These are phyloP conservation scores for Mortierella sp. DNA, from an alignment of 371 early-diverging fungal genomes.

Conservation along the genomic window DNA sequence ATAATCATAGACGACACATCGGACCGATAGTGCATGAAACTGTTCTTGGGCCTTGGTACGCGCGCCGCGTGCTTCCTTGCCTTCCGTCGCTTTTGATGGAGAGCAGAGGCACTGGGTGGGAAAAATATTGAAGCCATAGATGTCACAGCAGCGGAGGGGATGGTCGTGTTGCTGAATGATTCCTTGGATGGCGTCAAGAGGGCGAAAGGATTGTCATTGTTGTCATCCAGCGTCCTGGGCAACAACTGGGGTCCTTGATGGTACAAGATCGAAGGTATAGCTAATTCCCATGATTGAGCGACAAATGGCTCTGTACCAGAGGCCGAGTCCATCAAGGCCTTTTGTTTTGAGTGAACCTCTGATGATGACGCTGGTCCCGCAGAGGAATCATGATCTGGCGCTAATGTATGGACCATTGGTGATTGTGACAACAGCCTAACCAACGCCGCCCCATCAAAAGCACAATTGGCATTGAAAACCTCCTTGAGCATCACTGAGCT, in stretches of 20 bases:
- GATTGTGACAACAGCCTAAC: constrained; percentile 6
- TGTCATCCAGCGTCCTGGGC: no score
- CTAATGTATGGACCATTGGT: background rate
- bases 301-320: no score
- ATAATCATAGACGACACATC: constrained; percentile 38
- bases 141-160: background rate
- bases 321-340: no score
- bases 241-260: no score
- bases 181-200: no score
- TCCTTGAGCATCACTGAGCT: no score
- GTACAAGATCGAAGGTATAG: no score
- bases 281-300: no score
- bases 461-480: background rate
- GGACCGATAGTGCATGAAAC: constrained; percentile 51
- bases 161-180: background rate
- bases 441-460: constrained; percentile 6
- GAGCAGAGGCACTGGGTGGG: constrained; percentile 46
- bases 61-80: constrained; percentile 29
- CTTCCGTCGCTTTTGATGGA: constrained; percentile 53
- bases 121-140: constrained; percentile 22
- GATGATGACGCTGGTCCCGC: no score
- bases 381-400: no score
- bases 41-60: constrained; percentile 44
- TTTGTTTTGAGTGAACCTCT: no score
- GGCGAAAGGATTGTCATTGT: no score